Base-by-base conservation (phyloP, 345 rosid species). In the Carallia pectinifolia region DNA sequence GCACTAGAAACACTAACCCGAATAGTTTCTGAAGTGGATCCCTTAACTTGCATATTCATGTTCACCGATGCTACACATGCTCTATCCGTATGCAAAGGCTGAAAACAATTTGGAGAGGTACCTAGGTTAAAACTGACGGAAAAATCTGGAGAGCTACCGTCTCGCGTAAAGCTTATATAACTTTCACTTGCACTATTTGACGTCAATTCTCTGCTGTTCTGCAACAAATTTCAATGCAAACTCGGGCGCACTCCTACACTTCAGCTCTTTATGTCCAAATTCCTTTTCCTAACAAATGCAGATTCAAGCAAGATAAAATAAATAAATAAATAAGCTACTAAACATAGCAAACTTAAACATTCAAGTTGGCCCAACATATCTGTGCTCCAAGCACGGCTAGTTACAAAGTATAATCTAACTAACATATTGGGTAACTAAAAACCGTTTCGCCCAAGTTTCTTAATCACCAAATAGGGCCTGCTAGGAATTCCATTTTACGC, bases 1-100 rank as follows among this genome's bases (percentile, higher is more conserved):
- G 80, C 91, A 70, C 99, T 92, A 61, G 99, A 95, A 73, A 95
- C 96, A 83, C 99, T 95, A 81, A 87, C 97, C 66, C 99, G 91
- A 79, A 92, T 83, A 80, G 83, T 88, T 65, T 95, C 99, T 76
- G 99, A 89, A 77, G 83, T 85, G 64, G 96, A 77, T 67, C 90
- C 93, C 79, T 87, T 91, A 70, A 76, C 91, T 81, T 84, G 90
- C 99, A 95, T 95, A 76, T 85, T 89, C 78, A 85, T 77, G 77
- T 83, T 85, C 63, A 86, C 92, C 75, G 84, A 89, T 79, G 89
- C 87, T 89, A 82, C 97, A 95, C 92, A 92, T 89, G 92, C 86
- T 65, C 82, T 80, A 75, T 89, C 97, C 83, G 89, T 83, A 76
- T 83, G 77, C 67, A 81, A 75, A 74, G 86, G 73, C 73, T 79